Base-by-base conservation (phyloP, 805 yeast genomes). In the Candida orba region DNA sequence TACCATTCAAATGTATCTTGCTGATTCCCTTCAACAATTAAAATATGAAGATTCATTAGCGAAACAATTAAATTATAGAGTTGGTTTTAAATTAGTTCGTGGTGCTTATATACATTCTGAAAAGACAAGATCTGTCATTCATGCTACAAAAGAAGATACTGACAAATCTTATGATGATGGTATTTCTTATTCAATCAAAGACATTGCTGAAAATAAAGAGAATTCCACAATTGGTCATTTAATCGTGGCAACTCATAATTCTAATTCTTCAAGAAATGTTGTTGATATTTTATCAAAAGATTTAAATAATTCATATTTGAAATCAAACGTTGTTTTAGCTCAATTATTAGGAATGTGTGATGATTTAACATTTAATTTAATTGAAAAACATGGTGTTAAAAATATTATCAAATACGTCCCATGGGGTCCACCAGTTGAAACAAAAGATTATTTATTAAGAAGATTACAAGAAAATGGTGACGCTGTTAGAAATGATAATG, bases 311-410 rank as follows among this genome's bases (percentile, higher is more conserved):
- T 60, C 61, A 39, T 57, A 62, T 6, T 44, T 50, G 17, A 68
- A 66, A 47, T 67, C 79, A 37, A 84, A 85, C 52, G 84, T 90
- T 23, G 88, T 85, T 8, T 71, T 89, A 53, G 98, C 91, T 36
- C 97, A 91, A 68, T 75, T 90, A 51, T 69, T 91, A 59, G 98
- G 98, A 32, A 91, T 90, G 97, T 95, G 95, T 41, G 98, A 90
- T 64, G 82, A 84, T 56, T 76, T 86, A 48, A 87, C 96, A 23
- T 73, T 75, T 60, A 87, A 84, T 52, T 72, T 90, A 57, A 77
- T 86, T 44, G 66, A 72, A 34, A 71, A 79, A 38, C 77, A 84
- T 52, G 71, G 76, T 37, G 84, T 77, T 37, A 78, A 73, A 48
- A 87, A 87, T 57, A 81, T 90, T 42, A 81, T 91, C 66, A 91